Evolutionary conservation across 139 green algal species (phyloP).

Genomic region (Haematococcus lacustris): DNA sequence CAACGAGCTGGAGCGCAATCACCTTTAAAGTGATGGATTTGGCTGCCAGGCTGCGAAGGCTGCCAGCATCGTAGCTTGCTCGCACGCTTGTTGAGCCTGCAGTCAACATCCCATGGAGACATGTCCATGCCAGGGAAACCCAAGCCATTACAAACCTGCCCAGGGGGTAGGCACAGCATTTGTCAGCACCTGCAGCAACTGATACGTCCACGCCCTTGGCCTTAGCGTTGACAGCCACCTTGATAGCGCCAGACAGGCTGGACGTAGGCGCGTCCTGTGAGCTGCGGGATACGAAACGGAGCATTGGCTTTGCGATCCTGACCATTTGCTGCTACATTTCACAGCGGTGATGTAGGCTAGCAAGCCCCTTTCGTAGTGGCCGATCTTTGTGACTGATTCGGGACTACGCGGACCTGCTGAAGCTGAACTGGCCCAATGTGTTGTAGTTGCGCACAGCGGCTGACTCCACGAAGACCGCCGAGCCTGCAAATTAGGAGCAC

Average conservation of each 20-base stretch:
- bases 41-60: slow-evolving; percentile 27
- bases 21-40: not conserved
- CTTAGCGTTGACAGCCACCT: slow-evolving; percentile 19
- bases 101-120: not conserved
- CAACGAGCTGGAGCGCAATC: no score
- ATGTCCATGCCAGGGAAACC: not conserved
- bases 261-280: slow-evolving; percentile 24
- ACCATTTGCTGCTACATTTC: not conserved
- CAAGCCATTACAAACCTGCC: not conserved
- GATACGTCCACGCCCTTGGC: slow-evolving; percentile 34
- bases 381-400: not conserved
- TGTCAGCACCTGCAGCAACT: slow-evolving; percentile 35
- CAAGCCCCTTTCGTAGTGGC: not conserved
- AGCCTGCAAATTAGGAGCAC: no score
- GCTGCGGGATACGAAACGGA: slow-evolving; percentile 1
- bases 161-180: not conserved
- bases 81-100: slow-evolving; percentile 3
- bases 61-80: slow-evolving; percentile 16
- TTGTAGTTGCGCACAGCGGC: slow-evolving; percentile 5
- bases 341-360: not conserved
- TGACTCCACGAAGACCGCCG: no score
- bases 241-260: slow-evolving; percentile 23
- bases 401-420: slow-evolving; percentile 13
- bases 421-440: slow-evolving; percentile 18
- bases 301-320: not conserved